Percentiles rank a stretch among this genome's conserved stretches.
phyloP scores from a whole-genome alignment of 2,329 filamentous ascomycete genomes.

The Aspergillus ruber region DNA sequence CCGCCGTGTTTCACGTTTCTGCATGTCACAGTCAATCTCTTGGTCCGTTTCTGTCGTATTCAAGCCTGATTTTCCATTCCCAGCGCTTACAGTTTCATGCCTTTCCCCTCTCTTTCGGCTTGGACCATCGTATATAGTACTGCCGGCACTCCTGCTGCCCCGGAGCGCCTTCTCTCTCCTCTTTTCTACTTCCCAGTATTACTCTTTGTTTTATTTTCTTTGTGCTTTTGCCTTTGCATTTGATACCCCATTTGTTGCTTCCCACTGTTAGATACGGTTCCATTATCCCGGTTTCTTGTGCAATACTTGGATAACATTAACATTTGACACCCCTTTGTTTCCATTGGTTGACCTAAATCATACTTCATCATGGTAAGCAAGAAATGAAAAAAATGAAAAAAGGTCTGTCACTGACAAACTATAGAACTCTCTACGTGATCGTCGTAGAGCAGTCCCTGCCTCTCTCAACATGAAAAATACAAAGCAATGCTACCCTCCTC shows the following conservation, averaged over 20 bases:
- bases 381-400: neutral
- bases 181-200: neutral
- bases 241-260: neutral
- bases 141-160: neutral
- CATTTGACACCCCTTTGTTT: too few species aligned
- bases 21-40: conserved; percentile 7
- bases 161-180: neutral
- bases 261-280: neutral
- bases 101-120: neutral
- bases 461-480: conserved; percentile 11
- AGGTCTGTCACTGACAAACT: neutral
- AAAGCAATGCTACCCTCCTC: conserved; percentile 6
- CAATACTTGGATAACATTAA: too few species aligned
- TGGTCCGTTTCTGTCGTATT: neutral
- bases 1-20: conserved; percentile 14
- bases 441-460: conserved; percentile 12
- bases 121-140: neutral
- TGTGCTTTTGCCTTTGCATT: neutral
- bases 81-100: conserved; percentile 9
- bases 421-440: conserved; percentile 10
- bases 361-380: conserved; percentile 3
- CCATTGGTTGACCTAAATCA: neutral
- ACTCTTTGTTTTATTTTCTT: neutral
- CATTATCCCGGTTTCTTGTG: neutral
- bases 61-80: conserved; percentile 2